These are phyloP conservation scores for Capsicum baccatum DNA, from an alignment of 257 asterid species.

Conservation along the genomic window DNA sequence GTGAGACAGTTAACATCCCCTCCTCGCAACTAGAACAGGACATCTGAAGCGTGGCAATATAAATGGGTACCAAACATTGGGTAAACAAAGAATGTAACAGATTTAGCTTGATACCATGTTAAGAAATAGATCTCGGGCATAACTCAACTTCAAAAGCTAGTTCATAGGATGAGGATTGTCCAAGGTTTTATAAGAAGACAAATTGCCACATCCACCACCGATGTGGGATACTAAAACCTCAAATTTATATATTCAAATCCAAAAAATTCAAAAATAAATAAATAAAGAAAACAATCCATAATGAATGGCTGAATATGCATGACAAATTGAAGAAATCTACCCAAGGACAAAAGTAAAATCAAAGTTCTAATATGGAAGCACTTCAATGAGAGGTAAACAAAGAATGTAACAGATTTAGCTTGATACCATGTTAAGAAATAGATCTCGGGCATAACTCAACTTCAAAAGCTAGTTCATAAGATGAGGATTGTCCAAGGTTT, in stretches of 20 bases:
- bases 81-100: not conserved
- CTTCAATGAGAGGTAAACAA: not conserved
- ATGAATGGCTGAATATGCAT: not conserved
- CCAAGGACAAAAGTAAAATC: not conserved
- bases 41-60: not conserved
- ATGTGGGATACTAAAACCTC: not conserved
- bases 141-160: not conserved
- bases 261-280: not conserved
- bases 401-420: not conserved
- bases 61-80: not conserved
- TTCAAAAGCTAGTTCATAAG: not conserved
- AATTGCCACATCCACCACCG: slow-evolving; percentile 12
- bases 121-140: not conserved
- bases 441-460: not conserved
- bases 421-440: not conserved
- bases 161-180: not conserved
- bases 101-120: not conserved
- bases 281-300: not conserved
- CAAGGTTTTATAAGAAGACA: not conserved
- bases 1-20: not conserved
- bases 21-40: not conserved
- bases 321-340: not conserved
- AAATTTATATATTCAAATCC: not conserved
- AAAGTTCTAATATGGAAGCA: not conserved
- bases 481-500: not conserved